A percentile compares a stretch with the other conserved stretches of the same genome.
Evolutionary conservation across 441 rosid species (phyloP).

Genomic region (Macaranga tanarius): DNA sequence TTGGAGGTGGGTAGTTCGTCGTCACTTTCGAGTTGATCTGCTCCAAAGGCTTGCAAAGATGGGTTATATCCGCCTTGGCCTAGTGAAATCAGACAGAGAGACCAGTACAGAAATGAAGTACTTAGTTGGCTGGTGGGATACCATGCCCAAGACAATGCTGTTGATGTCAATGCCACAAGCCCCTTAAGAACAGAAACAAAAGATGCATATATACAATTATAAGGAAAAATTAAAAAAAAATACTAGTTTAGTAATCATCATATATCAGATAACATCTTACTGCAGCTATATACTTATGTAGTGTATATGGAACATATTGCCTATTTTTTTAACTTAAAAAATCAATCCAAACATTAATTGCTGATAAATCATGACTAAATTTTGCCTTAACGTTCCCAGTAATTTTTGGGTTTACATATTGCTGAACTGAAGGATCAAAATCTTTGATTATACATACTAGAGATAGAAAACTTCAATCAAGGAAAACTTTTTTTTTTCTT

Average conservation of each 20-base stretch:
- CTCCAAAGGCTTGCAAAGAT: slow-evolving; percentile 87
- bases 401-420: no score
- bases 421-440: no score
- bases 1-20: slow-evolving; percentile 51
- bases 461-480: no score
- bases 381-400: no score
- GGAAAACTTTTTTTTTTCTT: background rate
- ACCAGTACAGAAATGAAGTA: slow-evolving; percentile 61
- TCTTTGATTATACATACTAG: no score
- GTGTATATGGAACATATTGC: no score
- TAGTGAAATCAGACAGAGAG: slow-evolving; percentile 70
- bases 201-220: background rate
- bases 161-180: slow-evolving; percentile 74
- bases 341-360: no score
- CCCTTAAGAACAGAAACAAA: slow-evolving; percentile 47
- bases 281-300: no score
- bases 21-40: slow-evolving; percentile 67
- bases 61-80: slow-evolving; percentile 91
- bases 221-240: background rate
- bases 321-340: no score
- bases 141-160: slow-evolving; percentile 65
- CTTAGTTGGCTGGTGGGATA: slow-evolving; percentile 42
- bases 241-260: no score
- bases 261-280: no score
- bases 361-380: no score